A percentile compares a stretch with the other conserved stretches of the same genome.
These are phyloP conservation scores for Ordospora colligata DNA, from an alignment of 371 early-diverging fungal genomes.

Conservation along the genomic window DNA sequence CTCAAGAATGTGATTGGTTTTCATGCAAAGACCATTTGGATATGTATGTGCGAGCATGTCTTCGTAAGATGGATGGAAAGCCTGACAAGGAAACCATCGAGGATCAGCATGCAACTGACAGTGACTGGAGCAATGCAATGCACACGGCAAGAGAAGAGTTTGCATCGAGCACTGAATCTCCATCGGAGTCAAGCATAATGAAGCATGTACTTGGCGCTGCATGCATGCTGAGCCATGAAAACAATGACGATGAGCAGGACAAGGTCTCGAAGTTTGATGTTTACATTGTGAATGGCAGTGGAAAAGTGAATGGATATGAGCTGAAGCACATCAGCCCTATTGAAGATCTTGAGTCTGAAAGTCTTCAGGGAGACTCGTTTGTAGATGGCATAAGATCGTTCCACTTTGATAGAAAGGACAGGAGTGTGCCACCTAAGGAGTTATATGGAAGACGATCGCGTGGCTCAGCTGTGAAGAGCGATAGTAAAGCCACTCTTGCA, in stretches of 20 bases:
- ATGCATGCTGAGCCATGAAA: not conserved
- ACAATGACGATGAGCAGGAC: not conserved
- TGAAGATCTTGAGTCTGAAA: not conserved
- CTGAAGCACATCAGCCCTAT: constrained; percentile 6
- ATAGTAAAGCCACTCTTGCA: not conserved
- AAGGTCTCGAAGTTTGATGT: constrained; percentile 20
- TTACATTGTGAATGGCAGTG: constrained; percentile 24
- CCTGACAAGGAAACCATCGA: not conserved
- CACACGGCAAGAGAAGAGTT: too few species aligned
- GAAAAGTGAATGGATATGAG: constrained; percentile 24
- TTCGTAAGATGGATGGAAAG: not conserved
- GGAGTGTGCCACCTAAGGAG: not conserved
- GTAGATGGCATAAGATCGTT: not conserved
- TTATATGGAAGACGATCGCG: not conserved
- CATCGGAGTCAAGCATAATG: not conserved
- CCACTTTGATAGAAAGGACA: not conserved
- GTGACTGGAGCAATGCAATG: too few species aligned
- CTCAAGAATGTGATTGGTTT: not conserved
- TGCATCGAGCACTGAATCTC: too few species aligned
- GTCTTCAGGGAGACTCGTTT: not conserved
- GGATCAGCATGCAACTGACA: too few species aligned
- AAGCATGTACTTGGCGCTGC: constrained; percentile 12
- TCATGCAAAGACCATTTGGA: not conserved
- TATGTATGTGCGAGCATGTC: not conserved
- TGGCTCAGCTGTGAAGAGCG: not conserved